Percentiles rank a stretch among this genome's conserved stretches.
Conservation (phyloP, 306 rosid species). For the Echinosophora koreensis region DNA sequence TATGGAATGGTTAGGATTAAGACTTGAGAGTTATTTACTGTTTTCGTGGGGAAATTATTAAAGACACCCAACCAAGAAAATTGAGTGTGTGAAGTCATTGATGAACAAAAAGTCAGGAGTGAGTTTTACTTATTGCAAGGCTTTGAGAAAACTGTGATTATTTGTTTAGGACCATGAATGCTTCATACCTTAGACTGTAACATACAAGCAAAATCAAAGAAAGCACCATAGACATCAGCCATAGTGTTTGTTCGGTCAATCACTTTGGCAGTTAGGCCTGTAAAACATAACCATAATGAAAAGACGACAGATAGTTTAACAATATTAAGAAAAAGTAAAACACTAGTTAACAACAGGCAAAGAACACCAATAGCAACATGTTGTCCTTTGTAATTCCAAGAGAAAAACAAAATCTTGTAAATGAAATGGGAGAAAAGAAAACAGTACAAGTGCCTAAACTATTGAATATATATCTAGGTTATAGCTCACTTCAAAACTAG, state of each 20-base stretch:
- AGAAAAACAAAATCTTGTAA: conserved; percentile 18
- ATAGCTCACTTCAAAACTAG: conserved; percentile 33
- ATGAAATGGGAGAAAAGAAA: conserved; percentile 29
- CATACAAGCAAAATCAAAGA: conserved; percentile 84
- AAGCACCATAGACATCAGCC: conserved; percentile 90
- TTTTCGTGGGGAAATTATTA: conserved; percentile 7
- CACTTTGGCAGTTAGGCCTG: conserved; percentile 96
- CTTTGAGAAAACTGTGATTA: conserved; percentile 22
- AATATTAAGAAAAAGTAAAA: conserved; percentile 15
- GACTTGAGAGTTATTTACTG: conserved; percentile 2
- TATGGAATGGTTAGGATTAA: neutral
- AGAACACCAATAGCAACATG: conserved; percentile 14
- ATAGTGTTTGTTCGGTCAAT: conserved; percentile 85
- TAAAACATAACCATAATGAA: conserved; percentile 46
- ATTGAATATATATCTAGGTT: conserved; percentile 15
- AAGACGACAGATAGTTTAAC: conserved; percentile 23
- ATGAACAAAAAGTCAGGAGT: conserved; percentile 14
- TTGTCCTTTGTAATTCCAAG: conserved; percentile 11
- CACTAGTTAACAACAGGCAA: neutral
- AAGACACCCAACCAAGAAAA: neutral
- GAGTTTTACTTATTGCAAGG: conserved; percentile 5
- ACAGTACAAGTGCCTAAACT: conserved; percentile 13
- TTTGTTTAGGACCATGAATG: conserved; percentile 38
- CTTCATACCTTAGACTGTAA: conserved; percentile 80
- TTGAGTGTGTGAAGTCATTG: conserved; percentile 8